phyloP scores from a whole-genome alignment of 148 eudicot genomes.

The Vaccinium darrowii region DNA sequence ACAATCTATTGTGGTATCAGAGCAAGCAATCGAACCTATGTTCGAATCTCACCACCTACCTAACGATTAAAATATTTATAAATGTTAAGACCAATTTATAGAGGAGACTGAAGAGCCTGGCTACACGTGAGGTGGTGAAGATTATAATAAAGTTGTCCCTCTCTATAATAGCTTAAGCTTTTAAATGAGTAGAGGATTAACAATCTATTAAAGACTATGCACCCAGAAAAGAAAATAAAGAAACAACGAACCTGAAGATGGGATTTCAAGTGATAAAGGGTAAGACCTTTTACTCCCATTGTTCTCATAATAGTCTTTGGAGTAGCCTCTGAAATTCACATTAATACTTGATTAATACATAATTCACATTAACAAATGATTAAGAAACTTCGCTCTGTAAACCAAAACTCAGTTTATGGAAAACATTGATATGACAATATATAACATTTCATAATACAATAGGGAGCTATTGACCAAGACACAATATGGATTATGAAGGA shows the following conservation, averaged over 20 bases:
- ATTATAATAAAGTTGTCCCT: too few species aligned
- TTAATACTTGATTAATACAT: background rate
- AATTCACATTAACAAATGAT: slow-evolving; percentile 8
- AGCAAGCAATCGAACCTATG: too few species aligned
- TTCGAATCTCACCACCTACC: too few species aligned
- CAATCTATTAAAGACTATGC: background rate
- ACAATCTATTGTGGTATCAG: too few species aligned
- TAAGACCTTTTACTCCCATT: slow-evolving; percentile 89
- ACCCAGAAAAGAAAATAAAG: background rate
- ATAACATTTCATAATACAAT: background rate
- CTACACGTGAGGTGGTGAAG: too few species aligned
- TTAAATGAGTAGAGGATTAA: too few species aligned
- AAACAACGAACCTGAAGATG: slow-evolving; percentile 61
- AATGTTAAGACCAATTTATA: too few species aligned
- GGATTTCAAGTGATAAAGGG: slow-evolving; percentile 82
- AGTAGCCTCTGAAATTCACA: slow-evolving; percentile 61
- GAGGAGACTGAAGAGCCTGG: too few species aligned
- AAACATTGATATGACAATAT: background rate
- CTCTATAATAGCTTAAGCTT: too few species aligned
- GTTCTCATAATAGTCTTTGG: slow-evolving; percentile 81
- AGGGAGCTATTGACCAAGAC: background rate
- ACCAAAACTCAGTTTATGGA: background rate
- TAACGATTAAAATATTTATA: too few species aligned
- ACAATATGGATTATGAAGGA: background rate
- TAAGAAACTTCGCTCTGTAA: slow-evolving; percentile 4